These are phyloP conservation scores for Septoria linicola DNA, from an alignment of 2,329 filamentous ascomycete species.

Conservation along the genomic window DNA sequence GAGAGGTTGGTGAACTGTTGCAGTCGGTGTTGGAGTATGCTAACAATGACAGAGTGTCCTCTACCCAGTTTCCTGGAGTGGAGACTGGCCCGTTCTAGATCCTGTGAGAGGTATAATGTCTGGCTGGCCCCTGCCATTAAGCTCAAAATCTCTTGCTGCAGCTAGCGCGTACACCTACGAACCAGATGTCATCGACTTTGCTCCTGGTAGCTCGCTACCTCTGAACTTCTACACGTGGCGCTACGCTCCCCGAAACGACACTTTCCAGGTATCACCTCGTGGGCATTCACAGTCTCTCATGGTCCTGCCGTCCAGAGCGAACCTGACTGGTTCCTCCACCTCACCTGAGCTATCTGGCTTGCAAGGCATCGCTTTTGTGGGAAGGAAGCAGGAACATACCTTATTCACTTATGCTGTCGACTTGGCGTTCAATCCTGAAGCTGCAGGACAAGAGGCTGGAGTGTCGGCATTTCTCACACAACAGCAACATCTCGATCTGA, in stretches of 20 bases:
- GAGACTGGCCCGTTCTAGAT: constrained; percentile 41
- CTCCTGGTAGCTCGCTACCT: constrained; percentile 47
- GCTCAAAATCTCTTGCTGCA: constrained; percentile 40
- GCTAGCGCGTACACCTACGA: constrained; percentile 46
- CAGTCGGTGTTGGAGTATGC: not conserved
- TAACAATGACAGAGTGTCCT: constrained; percentile 42
- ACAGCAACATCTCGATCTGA: constrained; percentile 54
- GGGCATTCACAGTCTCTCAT: constrained; percentile 47
- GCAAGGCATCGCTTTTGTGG: constrained; percentile 54
- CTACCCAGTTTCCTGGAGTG: constrained; percentile 51
- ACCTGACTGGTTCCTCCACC: constrained; percentile 51
- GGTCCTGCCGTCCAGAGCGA: constrained; percentile 51
- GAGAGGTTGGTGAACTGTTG: constrained; percentile 40
- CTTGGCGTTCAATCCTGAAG: constrained; percentile 45
- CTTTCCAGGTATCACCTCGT: constrained; percentile 48
- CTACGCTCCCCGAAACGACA: constrained; percentile 44
- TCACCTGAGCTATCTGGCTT: constrained; percentile 51
- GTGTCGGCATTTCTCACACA: constrained; percentile 56
- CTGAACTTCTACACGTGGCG: constrained; percentile 59
- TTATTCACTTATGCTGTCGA: constrained; percentile 54
- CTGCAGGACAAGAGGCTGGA: constrained; percentile 51
- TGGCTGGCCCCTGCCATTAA: constrained; percentile 44
- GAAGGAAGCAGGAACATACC: constrained; percentile 56
- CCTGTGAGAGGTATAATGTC: constrained; percentile 48
- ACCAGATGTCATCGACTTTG: constrained; percentile 51